Conservation (phyloP, 2,329 filamentous ascomycete genomes). For the Monosporascus sp. region DNA sequence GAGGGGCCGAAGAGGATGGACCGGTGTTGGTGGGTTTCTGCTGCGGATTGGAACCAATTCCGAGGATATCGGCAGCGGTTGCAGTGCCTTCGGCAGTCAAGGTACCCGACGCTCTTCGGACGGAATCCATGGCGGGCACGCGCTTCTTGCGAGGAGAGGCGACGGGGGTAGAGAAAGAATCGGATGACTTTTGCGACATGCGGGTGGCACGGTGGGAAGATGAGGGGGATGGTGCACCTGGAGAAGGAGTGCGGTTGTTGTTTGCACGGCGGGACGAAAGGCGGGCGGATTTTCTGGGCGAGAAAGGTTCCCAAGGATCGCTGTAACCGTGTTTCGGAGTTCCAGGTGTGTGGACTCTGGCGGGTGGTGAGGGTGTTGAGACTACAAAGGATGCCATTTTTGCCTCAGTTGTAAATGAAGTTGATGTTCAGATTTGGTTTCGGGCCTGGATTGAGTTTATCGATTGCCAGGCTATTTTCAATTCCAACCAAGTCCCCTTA, state of each 20-base stretch:
- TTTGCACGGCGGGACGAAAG: constrained; percentile 50
- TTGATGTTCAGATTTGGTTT: not conserved
- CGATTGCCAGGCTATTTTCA: too few relatives aligned
- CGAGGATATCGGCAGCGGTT: constrained; percentile 38
- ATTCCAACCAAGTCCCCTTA: not conserved
- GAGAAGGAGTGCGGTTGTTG: constrained; percentile 54
- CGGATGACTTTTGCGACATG: constrained; percentile 22
- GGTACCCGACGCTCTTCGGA: constrained; percentile 40
- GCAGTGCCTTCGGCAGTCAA: constrained; percentile 39
- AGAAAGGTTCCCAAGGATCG: constrained; percentile 69
- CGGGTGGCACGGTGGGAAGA: constrained; percentile 22
- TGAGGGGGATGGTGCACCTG: constrained; percentile 22
- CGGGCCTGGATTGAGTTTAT: not conserved
- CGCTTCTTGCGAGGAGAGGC: constrained; percentile 48
- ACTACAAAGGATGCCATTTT: constrained; percentile 35
- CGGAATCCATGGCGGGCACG: constrained; percentile 40
- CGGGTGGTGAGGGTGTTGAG: constrained; percentile 57
- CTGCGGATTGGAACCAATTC: constrained; percentile 24
- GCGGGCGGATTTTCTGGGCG: constrained; percentile 63
- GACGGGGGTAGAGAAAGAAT: constrained; percentile 36
- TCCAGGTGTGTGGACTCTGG: constrained; percentile 58
- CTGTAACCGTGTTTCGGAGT: constrained; percentile 63
- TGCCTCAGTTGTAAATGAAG: not conserved
- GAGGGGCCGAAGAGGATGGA: constrained; percentile 30
- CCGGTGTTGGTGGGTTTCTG: constrained; percentile 21